Base-by-base conservation (phyloP, 208 protist genomes). In the Strigomonas culicis region DNA sequence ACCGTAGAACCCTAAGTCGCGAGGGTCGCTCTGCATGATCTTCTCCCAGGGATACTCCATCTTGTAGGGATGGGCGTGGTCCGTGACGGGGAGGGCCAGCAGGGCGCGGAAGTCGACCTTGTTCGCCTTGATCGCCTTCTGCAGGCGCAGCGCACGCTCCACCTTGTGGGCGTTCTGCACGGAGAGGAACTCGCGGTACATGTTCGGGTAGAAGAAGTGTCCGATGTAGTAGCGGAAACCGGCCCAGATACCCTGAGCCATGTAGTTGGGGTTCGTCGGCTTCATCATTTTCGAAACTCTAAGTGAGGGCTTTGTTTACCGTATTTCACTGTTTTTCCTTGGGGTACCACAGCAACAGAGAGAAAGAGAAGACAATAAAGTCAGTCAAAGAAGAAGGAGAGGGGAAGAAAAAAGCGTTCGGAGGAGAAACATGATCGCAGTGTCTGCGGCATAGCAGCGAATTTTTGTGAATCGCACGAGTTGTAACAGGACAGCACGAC, bases 11-110 rank as follows among this genome's bases (percentile, higher is more conserved):
- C 84, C 77, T 73, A 94, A 75, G 70, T 92, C 80, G 55, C 88
- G 79, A 32, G 73, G 46, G 73, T 96, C 87, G 53, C 77, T 85
- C 62, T 88, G 79, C 66, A 94, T 90, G 44, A 93, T 77, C 72
- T 92, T 92, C 82, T 96, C 87, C 90, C 90, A 96, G 52, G 90
- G 86, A 58, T 94, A 92, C 74, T 96, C 87, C 84, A 94, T 88
- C 72, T 94, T 91, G 84, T 96, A 96, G n/a, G 90, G 90, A 63
- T 96, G 90, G 30, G 90, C 90, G 71, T 90, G 84, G 72, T 96
- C 90, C 3, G 85, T 93, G 46, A 96, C 90, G 49, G 90, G 90
- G 44, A 96, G 84, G 49, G 90, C 86, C 41, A 96, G 86, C 15
- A 96, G 78, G 36, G 86, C 83, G 36, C 86, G 86, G 73, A 92